Evolutionary conservation across 768 basidiomycete species (phyloP).

Genomic region (Rhizopogon vinicolor): DNA sequence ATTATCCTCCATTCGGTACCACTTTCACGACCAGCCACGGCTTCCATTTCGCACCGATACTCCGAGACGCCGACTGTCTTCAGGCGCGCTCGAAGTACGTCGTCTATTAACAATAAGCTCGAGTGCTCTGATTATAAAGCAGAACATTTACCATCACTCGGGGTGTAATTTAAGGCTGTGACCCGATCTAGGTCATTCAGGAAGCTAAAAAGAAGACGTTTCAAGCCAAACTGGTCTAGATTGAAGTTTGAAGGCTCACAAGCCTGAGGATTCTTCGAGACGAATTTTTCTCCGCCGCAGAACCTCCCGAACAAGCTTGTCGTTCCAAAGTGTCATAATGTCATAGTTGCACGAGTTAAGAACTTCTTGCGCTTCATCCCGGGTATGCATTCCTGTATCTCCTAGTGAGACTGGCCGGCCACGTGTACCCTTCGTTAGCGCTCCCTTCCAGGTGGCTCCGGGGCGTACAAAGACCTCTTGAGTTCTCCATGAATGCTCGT

Average conservation of each 20-base stretch:
- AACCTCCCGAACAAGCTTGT: slow-evolving; percentile 37
- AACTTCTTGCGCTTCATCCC: slow-evolving; percentile 37
- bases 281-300: slow-evolving; percentile 40
- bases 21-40: slow-evolving; percentile 43
- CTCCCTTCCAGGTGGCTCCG: slow-evolving; percentile 62
- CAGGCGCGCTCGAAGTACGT: slow-evolving; percentile 46
- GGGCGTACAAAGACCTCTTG: slow-evolving; percentile 53
- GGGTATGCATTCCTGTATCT: slow-evolving; percentile 18
- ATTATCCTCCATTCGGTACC: slow-evolving; percentile 54
- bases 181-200: slow-evolving; percentile 48
- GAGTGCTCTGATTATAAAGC: background rate
- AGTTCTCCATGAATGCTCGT: slow-evolving; percentile 22
- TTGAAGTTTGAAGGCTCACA: slow-evolving; percentile 25
- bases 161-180: slow-evolving; percentile 38
- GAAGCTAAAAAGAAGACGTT: slow-evolving; percentile 28
- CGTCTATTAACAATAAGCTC: slow-evolving; percentile 29
- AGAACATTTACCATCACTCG: slow-evolving; percentile 37
- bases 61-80: slow-evolving; percentile 76
- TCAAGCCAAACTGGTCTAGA: background rate
- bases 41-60: slow-evolving; percentile 79
- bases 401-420: slow-evolving; percentile 23
- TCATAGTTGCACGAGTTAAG: slow-evolving; percentile 37
- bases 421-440: slow-evolving; percentile 34
- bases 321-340: slow-evolving; percentile 42
- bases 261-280: slow-evolving; percentile 47